Base-by-base conservation (phyloP, 2,329 filamentous ascomycete species). In the Coniella vitis region DNA sequence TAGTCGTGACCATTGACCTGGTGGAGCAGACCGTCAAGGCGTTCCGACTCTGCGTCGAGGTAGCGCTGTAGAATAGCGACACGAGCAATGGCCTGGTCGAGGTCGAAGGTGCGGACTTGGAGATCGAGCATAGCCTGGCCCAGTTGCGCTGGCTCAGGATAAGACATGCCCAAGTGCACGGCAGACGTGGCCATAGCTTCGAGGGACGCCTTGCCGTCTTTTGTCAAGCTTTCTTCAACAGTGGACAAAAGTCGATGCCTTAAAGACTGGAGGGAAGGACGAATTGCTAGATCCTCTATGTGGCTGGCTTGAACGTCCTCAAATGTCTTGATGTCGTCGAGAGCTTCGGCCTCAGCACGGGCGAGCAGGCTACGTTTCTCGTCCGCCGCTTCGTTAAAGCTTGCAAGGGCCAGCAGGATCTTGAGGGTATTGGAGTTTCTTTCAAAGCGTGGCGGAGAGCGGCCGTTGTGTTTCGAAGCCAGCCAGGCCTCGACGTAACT, bases 401-500 rank as follows among this genome's bases (percentile, higher is more conserved):
- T 73, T 17, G 86, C 86, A 7, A 95, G 74, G 21, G 84, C 78
- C 8, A 94, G 75, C 4, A 95, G 74, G 1, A 77, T 81, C 55
- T 81, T 83, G 43, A 95, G 73, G 0, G 90, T 96, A 39, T 91
- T 86, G 25, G 84, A 76, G 61, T 93, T 96, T 59, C 89, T 84
- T 69, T 97, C 91, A 64, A 95, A 95, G 1, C 74, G 63, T 0
- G 89, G 90, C 0, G 84, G 69, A 0, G 75, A 63, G 39, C 77
- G 78, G 25, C 79, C 76, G 38, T 75, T 74, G 57, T 86, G 87
- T 61, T 86, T 86, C 51, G 78, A 75, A 39, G 75, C 73, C 10
- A 96, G 79, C 90, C 91, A 97, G 58, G 74, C 73, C 66, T 94
- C 89, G 57, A 96, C 78, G 56, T 87, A 89, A 48, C 83, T 84